These are phyloP conservation scores for Rhazya stricta DNA, from an alignment of 257 asterid genomes.

Conservation along the genomic window DNA sequence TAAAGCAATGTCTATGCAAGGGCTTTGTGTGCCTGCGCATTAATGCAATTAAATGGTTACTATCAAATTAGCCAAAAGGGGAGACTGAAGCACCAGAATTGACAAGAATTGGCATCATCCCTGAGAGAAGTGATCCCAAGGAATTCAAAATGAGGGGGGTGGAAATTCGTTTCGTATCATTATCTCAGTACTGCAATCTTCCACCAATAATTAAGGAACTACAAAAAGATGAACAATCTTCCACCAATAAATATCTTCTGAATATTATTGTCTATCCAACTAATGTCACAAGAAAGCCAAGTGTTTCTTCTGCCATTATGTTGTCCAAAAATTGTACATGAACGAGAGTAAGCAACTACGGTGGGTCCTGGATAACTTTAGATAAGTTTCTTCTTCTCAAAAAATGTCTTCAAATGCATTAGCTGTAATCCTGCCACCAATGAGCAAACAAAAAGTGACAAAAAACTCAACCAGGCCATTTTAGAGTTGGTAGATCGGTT, in stretches of 20 bases:
- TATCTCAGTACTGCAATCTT: background rate
- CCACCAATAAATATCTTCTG: background rate
- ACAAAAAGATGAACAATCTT: background rate
- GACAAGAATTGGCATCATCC: background rate
- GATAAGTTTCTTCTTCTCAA: slow-evolving; percentile 83
- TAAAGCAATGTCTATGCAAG: too few species aligned
- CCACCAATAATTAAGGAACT: background rate
- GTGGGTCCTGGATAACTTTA: slow-evolving; percentile 20
- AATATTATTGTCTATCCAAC: slow-evolving; percentile 2
- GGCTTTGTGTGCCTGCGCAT: too few species aligned
- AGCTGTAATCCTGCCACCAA: slow-evolving; percentile 74
- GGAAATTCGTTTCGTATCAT: background rate
- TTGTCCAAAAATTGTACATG: slow-evolving; percentile 19
- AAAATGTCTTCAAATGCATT: slow-evolving; percentile 76
- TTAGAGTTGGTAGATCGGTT: slow-evolving; percentile 64
- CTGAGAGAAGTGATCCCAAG: background rate
- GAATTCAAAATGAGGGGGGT: background rate
- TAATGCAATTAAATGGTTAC: too few species aligned
- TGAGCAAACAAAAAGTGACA: slow-evolving; percentile 51
- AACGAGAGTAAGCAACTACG: background rate
- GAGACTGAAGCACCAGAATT: too few species aligned
- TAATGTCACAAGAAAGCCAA: background rate
- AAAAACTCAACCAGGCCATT: slow-evolving; percentile 66
- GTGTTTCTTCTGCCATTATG: background rate
- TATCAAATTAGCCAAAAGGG: too few species aligned